A percentile compares a stretch with the other conserved stretches of the same genome.
Evolutionary conservation across 495 filamentous ascomycete genomes (phyloP).

Genomic region (Xylaria bambusicola): DNA sequence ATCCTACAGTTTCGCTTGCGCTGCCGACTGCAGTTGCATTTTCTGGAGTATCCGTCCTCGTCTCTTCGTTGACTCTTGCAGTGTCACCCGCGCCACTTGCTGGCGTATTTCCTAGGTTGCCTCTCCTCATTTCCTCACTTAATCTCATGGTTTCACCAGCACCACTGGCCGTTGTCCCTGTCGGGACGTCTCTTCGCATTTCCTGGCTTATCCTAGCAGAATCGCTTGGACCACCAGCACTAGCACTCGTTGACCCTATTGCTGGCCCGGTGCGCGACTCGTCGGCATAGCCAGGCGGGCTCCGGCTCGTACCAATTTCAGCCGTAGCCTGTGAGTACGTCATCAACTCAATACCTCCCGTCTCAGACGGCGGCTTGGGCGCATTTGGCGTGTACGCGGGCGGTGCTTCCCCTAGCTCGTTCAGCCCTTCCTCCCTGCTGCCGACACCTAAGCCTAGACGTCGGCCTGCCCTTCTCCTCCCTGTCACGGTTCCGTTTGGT

Average conservation of each 20-base stretch:
- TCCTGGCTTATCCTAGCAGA: no score
- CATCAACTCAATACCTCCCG: conserved; percentile 24
- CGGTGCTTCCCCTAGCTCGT: conserved; percentile 60
- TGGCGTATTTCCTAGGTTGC: background rate
- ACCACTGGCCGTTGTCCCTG: no score
- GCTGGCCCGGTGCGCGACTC: background rate
- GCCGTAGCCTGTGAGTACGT: conserved; percentile 17
- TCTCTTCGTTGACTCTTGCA: background rate
- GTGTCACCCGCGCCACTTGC: background rate
- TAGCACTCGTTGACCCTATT: background rate
- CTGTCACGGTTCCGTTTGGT: conserved; percentile 1
- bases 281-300: conserved; percentile 27
- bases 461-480: conserved; percentile 19
- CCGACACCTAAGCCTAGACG: conserved; percentile 21
- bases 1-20: background rate
- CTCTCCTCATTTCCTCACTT: background rate
- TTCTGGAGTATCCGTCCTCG: background rate
- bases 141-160: background rate
- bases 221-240: background rate
- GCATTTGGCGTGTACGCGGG: conserved; percentile 50
- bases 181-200: no score
- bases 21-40: background rate
- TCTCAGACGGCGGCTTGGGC: conserved; percentile 28
- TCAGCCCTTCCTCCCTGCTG: conserved; percentile 51
- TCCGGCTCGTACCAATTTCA: conserved; percentile 20